phyloP scores from a whole-genome alignment of 2,329 filamentous ascomycete genomes.

The Mycosphaerella arachidis region DNA sequence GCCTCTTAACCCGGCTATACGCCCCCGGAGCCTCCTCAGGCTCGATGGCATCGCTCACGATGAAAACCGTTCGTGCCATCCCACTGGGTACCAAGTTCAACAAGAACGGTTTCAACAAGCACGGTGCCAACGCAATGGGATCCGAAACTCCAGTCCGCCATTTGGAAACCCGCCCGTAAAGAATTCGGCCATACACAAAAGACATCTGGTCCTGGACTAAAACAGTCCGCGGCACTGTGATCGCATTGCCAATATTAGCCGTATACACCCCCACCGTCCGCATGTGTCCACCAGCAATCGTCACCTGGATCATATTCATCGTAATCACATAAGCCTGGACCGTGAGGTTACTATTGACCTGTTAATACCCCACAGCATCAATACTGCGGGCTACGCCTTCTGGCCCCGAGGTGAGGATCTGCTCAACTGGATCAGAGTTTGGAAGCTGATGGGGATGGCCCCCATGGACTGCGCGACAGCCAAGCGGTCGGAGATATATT shows the following conservation, averaged over 20 bases:
- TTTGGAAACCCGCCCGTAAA: not conserved
- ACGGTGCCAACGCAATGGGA: not conserved
- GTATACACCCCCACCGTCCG: constrained; percentile 9
- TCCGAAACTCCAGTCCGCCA: not conserved
- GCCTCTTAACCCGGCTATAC: not conserved
- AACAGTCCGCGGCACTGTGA: not conserved
- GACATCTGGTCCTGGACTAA: not conserved
- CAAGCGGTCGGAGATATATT: constrained; percentile 58
- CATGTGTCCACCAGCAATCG: constrained; percentile 5
- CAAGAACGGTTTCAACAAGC: not conserved
- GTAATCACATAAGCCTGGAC: constrained; percentile 7
- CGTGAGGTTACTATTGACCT: not conserved
- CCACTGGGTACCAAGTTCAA: constrained; percentile 1
- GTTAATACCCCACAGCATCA: constrained; percentile 60
- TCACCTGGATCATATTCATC: constrained; percentile 7
- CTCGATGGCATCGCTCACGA: constrained; percentile 9
- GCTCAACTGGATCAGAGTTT: constrained; percentile 54
- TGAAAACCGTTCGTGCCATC: constrained; percentile 4
- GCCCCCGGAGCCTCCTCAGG: constrained; percentile 12
- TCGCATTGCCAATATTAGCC: not conserved
- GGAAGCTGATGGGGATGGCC: constrained; percentile 57
- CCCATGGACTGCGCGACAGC: constrained; percentile 57
- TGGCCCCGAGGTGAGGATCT: constrained; percentile 55
- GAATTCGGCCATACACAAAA: not conserved
- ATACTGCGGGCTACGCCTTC: constrained; percentile 60